Percentiles rank a stretch among this genome's conserved stretches.
phyloP scores from a whole-genome alignment of 2,329 filamentous ascomycete genomes.

The Aquanectria penicillioides region DNA sequence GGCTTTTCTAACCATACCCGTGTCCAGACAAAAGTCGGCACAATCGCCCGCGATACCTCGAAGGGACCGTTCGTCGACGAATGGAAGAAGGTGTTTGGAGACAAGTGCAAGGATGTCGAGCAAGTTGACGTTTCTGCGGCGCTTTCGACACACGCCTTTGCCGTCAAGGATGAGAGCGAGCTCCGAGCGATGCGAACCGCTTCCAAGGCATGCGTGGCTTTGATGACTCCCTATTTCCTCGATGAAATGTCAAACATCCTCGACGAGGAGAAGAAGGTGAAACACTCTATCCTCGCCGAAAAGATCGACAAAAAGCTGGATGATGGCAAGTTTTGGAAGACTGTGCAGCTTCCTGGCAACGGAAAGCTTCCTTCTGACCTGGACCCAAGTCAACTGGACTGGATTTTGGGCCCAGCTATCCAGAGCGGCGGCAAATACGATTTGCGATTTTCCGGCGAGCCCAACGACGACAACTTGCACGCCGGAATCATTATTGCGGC shows the following conservation, averaged over 20 bases:
- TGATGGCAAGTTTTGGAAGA: conserved; percentile 92
- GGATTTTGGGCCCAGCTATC: conserved; percentile 89
- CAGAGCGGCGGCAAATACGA: conserved; percentile 98
- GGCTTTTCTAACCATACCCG: conserved; percentile 21
- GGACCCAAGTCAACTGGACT: conserved; percentile 89
- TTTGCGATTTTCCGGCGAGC: conserved; percentile 79
- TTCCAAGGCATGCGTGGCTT: conserved; percentile 90
- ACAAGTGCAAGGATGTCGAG: conserved; percentile 85
- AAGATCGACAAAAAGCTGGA: conserved; percentile 93
- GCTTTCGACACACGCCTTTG: conserved; percentile 84
- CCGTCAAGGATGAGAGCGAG: conserved; percentile 95
- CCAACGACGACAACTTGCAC: conserved; percentile 85
- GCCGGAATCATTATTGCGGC: conserved; percentile 93
- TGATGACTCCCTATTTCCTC: conserved; percentile 96
- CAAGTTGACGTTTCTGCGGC: conserved; percentile 87
- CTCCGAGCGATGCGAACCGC: conserved; percentile 93
- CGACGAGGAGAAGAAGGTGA: conserved; percentile 96
- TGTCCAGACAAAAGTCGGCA: conserved; percentile 84
- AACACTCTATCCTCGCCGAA: conserved; percentile 84
- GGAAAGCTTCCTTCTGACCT: conserved; percentile 87
- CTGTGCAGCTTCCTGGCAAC: conserved; percentile 73
- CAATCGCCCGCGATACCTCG: conserved; percentile 84
- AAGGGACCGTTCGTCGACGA: conserved; percentile 93
- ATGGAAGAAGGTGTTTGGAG: conserved; percentile 86
- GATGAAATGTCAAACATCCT: conserved; percentile 98